Base-by-base conservation (phyloP, 352 stramenopile species). In the Phytophthora uliginosa region DNA sequence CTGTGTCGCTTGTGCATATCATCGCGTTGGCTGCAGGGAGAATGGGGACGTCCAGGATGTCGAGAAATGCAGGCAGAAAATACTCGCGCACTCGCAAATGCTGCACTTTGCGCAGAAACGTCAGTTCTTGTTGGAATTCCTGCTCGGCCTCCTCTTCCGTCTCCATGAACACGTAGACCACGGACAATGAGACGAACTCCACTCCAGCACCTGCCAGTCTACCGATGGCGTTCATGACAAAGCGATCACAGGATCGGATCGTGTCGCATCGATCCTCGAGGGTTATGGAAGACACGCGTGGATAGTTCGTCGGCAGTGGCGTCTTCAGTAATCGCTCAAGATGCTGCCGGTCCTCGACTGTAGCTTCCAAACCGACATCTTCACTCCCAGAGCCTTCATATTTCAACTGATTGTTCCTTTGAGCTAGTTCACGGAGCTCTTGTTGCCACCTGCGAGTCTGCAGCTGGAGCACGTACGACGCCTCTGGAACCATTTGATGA, bases 81-180 rank as follows among this genome's bases (percentile, higher is more conserved):
- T 71, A 73, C 12, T 78, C 53, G 50, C 74, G 59, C 5, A 24
- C 62, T 73, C 60, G 10, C 15, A 66, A 61, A 33, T 59, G 66
- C 40, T 78, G 71, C 10, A 78, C 3, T 38, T 78, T 81, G 7
- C 62, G 57, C 15, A 78, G 61, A 38, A 81, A 62, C 0, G 62
- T 63, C 0, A 76, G 47, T n/a, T 81, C 74, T 13, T 81, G 61
- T 24, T 78, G 71, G 13, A 76, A 76, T 13, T 36, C 45, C 17
- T 42, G 26, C 3, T 59, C 33, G 0, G 18, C 5, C 7, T 63
- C 52, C 4, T 71, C 45, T 9, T 20, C 60, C 26, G 4, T 54
- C 6, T 55, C 40, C 31, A 70, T 56, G 12, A 64, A 47, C n/a
- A 78, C 15, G 6, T 68, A 66, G 7, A 81, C 2, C 4, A 81